These are phyloP conservation scores for Cyberlindnera samutprakarnensis DNA, from an alignment of 805 yeast genomes.

Conservation along the genomic window DNA sequence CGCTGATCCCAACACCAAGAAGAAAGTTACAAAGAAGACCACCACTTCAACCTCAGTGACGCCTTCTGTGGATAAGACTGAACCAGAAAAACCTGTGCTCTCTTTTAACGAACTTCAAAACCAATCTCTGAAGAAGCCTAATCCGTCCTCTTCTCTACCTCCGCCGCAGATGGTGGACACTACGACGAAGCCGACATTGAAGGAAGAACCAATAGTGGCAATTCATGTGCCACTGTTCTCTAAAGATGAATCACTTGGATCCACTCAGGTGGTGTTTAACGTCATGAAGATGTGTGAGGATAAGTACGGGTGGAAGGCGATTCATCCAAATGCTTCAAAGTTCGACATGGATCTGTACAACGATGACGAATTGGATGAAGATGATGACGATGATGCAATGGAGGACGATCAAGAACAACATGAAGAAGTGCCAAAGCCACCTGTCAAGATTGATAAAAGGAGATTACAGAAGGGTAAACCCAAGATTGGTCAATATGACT, in stretches of 20 bases:
- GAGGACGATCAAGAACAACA: slow-evolving; percentile 31
- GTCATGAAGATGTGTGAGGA: slow-evolving; percentile 72
- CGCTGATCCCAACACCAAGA: neutral
- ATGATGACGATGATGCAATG: slow-evolving; percentile 38
- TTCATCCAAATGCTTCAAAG: slow-evolving; percentile 60
- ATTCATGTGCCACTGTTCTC: slow-evolving; percentile 44
- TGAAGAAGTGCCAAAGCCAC: slow-evolving; percentile 14
- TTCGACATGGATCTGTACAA: slow-evolving; percentile 47
- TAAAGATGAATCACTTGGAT: slow-evolving; percentile 46
- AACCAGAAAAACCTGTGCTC: too few relatives aligned
- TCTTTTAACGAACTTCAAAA: slow-evolving; percentile 16
- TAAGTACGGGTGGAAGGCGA: slow-evolving; percentile 70
- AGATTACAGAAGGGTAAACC: slow-evolving; percentile 49
- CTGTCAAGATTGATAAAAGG: slow-evolving; percentile 34
- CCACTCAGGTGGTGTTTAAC: slow-evolving; percentile 60
- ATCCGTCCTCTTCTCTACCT: slow-evolving; percentile 12
- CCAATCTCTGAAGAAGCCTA: slow-evolving; percentile 14
- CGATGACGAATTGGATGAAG: slow-evolving; percentile 45
- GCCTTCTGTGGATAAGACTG: too few relatives aligned
- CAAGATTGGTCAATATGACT: slow-evolving; percentile 85
- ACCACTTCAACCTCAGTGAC: too few relatives aligned
- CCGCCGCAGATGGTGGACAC: slow-evolving; percentile 16
- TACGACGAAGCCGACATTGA: neutral
- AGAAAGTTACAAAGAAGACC: slow-evolving; percentile 2
- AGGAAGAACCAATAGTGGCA: slow-evolving; percentile 43